Conservation (phyloP, 2,329 filamentous ascomycete species). For the Talaromyces atroroseus region DNA sequence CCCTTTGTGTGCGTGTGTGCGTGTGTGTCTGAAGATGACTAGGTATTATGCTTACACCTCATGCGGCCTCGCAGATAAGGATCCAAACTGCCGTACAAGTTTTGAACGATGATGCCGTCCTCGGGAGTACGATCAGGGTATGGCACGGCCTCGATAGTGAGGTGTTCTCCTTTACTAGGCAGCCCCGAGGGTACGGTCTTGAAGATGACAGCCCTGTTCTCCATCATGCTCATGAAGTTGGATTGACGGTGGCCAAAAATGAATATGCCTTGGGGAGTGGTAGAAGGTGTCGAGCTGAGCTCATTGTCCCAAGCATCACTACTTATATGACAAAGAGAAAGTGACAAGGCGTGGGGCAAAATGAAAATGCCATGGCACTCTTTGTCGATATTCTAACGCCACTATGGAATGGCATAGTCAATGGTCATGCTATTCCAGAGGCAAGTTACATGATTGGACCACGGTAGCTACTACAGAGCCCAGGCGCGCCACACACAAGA, state of each 20-base stretch:
- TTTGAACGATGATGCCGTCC: slow-evolving; percentile 64
- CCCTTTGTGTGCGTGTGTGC: neutral
- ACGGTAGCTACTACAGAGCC: neutral
- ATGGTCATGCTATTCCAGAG: neutral
- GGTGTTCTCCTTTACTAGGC: slow-evolving; percentile 65
- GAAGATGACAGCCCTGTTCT: slow-evolving; percentile 73
- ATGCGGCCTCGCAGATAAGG: slow-evolving; percentile 80
- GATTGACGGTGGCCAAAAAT: neutral
- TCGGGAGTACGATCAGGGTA: slow-evolving; percentile 42
- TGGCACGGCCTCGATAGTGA: slow-evolving; percentile 54
- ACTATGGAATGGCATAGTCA: neutral
- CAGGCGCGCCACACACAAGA: neutral
- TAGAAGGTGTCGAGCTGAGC: neutral
- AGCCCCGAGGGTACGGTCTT: slow-evolving; percentile 61
- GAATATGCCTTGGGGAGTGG: neutral
- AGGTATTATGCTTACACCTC: slow-evolving; percentile 43
- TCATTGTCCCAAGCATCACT: too few relatives aligned
- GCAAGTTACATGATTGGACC: neutral
- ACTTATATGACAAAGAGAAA: neutral
- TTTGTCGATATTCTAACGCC: neutral
- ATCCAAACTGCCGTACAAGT: slow-evolving; percentile 71
- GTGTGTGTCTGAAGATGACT: neutral
- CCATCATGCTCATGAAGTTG: slow-evolving; percentile 10
- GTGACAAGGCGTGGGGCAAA: neutral
- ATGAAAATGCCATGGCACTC: neutral